Evolutionary conservation across 2,329 filamentous ascomycete genomes (phyloP), one percentile per base, ranked within the genome.

Genomic region (Juglanconis sp.): DNA sequence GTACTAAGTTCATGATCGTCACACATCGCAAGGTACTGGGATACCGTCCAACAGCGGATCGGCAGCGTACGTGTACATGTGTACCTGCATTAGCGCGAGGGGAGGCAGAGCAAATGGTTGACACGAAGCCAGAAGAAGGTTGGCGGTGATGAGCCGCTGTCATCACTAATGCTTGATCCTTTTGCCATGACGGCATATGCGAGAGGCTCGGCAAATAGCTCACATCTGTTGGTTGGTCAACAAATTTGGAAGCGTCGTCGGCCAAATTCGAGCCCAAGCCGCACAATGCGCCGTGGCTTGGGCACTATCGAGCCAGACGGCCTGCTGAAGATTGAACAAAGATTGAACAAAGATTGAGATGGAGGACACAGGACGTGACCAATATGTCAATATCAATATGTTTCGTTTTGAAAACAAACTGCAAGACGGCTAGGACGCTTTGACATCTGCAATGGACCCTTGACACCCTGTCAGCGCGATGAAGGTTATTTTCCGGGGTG

Each of bases 61-160:
- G 24, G 17, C 47, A 31, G 44, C 34, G 46, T n/a, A n/a, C n/a
- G n/a, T n/a, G n/a, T n/a, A n/a, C 30, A 49, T 30, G 11, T 32
- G 55, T 57, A 34, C 55, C 55, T 57, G 55, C 55, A 57, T 57
- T 57, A 57, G 55, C 55, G 55, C 36, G 5, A n/a, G 36, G 55
- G 35, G 32, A 49, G 9, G 24, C 17, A 32, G 24, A 8, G 30
- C 34, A 38, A 50, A 24, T 24, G 24, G 24, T 24, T 24, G 24
- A 2, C 24, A 24, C 24, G 24, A 24, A 24, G 24, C 24, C 24
- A 24, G 24, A 24, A 24, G 10, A 9, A 42, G 38, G 10, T 13
- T 42, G 1, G n/a, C n/a, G 10, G 38, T 42, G 38, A 13, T 4
- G 10, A 42, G 10, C 2, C 10, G 10, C 11, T 42, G 38, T n/a